Evolutionary conservation across 257 asterid species (phyloP).

Genomic region (Ehretia macrophylla): DNA sequence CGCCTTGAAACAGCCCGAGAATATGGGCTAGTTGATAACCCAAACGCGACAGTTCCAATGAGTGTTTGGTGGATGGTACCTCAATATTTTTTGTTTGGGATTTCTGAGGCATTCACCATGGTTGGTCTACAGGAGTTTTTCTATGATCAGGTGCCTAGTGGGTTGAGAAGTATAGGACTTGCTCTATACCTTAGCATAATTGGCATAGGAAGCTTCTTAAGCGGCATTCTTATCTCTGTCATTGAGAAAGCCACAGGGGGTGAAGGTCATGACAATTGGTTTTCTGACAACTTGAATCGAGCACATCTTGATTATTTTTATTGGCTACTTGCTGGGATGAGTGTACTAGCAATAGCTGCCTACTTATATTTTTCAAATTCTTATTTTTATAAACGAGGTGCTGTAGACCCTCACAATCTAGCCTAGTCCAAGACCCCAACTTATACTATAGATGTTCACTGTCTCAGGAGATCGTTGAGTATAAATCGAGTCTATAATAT

Average conservation of each 20-base stretch:
- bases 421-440: too few species aligned
- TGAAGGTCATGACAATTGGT: constrained; percentile 11
- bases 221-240: constrained; percentile 25
- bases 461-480: not conserved
- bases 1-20: constrained; percentile 23
- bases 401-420: too few species aligned
- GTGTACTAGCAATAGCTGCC: not conserved
- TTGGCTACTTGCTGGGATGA: constrained; percentile 18
- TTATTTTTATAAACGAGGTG: constrained; percentile 4
- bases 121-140: constrained; percentile 33
- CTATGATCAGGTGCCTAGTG: constrained; percentile 28
- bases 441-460: not conserved
- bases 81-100: constrained; percentile 21
- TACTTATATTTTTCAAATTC: constrained; percentile 7
- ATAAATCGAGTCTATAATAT: too few species aligned
- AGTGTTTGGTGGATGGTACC: constrained; percentile 29
- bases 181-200: constrained; percentile 25
- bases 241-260: constrained; percentile 4
- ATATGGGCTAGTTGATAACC: constrained; percentile 19
- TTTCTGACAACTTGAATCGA: constrained; percentile 20
- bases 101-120: constrained; percentile 16
- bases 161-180: constrained; percentile 25
- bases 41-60: constrained; percentile 22
- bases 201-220: constrained; percentile 26
- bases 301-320: constrained; percentile 22